phyloP scores from a whole-genome alignment of 192 early-diverging fungal genomes.

The Coemansia sp. region DNA sequence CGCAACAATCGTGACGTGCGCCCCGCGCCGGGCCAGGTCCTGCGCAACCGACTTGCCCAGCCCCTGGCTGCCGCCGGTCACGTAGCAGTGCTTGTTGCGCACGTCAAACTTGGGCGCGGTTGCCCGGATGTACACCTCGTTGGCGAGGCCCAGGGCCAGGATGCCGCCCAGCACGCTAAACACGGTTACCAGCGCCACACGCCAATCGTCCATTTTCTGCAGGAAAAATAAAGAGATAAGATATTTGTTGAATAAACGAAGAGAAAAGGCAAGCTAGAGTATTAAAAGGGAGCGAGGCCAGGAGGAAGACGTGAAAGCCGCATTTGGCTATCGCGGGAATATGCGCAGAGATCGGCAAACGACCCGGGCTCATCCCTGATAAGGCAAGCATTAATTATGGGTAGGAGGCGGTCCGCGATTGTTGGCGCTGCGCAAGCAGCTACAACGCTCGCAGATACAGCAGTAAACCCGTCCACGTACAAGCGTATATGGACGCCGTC shows the following conservation, averaged over 20 bases:
- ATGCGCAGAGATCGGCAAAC: too few relatives aligned
- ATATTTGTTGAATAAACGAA: background rate
- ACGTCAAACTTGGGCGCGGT: conserved; percentile 34
- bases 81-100: conserved; percentile 60
- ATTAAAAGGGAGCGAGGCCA: too few relatives aligned
- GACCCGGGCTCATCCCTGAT: too few relatives aligned
- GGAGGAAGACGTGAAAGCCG: too few relatives aligned
- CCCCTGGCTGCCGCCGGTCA: conserved; percentile 74
- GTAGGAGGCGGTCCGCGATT: too few relatives aligned
- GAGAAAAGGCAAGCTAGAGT: background rate
- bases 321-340: too few relatives aligned
- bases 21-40: conserved; percentile 62
- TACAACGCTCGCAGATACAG: too few relatives aligned
- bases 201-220: conserved; percentile 46
- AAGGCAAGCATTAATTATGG: too few relatives aligned
- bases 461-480: too few relatives aligned
- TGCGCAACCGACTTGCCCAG: conserved; percentile 63
- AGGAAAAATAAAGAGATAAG: background rate
- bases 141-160: background rate
- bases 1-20: conserved; percentile 68
- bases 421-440: too few relatives aligned
- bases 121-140: conserved; percentile 16
- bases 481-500: too few relatives aligned
- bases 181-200: conserved; percentile 21
- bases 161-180: conserved; percentile 28